Evolutionary conservation across 2,329 filamentous ascomycete species (phyloP).

Genomic region (Sporothrix globosa): DNA sequence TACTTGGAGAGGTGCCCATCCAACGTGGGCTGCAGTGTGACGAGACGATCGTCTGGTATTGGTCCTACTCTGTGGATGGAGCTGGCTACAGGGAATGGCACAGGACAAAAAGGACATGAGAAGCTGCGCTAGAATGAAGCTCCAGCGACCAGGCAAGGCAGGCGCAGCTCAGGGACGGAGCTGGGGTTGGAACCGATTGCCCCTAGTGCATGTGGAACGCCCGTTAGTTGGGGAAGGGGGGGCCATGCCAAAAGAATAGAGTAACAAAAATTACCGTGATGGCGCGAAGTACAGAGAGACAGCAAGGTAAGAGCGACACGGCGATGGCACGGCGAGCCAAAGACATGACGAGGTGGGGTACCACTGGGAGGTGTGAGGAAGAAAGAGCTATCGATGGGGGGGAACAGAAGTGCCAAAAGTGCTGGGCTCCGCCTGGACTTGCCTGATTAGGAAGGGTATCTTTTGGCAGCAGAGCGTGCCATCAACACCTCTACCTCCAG

Average conservation of each 20-base stretch:
- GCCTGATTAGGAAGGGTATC: constrained; percentile 20
- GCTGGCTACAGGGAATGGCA: constrained; percentile 19
- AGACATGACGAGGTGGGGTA: constrained; percentile 25
- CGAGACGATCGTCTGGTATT: constrained; percentile 21
- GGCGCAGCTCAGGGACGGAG: not conserved
- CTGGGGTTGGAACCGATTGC: constrained; percentile 4
- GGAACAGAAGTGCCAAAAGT: not conserved
- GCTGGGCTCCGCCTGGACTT: constrained; percentile 26
- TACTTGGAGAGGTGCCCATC: not conserved
- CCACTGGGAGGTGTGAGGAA: not conserved
- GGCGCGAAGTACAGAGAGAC: not conserved
- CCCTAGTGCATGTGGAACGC: constrained; percentile 14
- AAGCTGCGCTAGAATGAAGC: not conserved
- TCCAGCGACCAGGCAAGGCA: not conserved
- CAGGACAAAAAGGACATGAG: not conserved
- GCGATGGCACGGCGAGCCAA: constrained; percentile 8
- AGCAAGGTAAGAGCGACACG: constrained; percentile 26
- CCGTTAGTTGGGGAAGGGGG: not conserved
- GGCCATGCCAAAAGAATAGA: constrained; percentile 11
- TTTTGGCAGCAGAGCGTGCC: not conserved
- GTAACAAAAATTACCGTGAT: not conserved
- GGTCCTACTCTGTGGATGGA: not conserved
- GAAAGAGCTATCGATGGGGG: constrained; percentile 5
- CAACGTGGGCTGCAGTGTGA: constrained; percentile 16
- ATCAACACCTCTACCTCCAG: not conserved